Evolutionary conservation across 805 yeast genomes (phyloP).

Genomic region (Teunomyces aglyptinius): DNA sequence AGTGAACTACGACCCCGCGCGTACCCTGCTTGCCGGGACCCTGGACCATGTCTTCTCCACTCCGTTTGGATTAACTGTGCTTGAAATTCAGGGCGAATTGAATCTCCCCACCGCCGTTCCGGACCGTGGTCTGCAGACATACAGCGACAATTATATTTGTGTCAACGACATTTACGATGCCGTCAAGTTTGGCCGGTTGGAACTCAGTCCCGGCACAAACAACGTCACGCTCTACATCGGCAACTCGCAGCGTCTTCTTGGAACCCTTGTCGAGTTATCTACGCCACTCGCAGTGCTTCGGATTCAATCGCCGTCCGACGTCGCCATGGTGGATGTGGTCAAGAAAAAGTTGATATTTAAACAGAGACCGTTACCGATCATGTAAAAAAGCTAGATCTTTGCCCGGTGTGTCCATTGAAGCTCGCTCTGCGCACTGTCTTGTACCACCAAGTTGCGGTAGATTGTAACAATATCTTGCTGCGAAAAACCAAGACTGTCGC

Average conservation of each 20-base stretch:
- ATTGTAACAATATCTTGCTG: conserved; percentile 41
- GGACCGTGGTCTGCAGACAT: too few relatives aligned
- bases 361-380: conserved; percentile 73
- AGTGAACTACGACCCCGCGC: conserved; percentile 8
- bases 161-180: conserved; percentile 36
- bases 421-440: conserved; percentile 11
- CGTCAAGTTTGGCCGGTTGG: conserved; percentile 50
- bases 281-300: conserved; percentile 65
- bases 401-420: conserved; percentile 7
- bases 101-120: conserved; percentile 35
- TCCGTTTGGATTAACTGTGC: conserved; percentile 54
- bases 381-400: conserved; percentile 38
- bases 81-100: conserved; percentile 76
- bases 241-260: conserved; percentile 66
- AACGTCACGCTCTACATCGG: conserved; percentile 63
- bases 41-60: conserved; percentile 40
- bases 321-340: conserved; percentile 60
- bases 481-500: conserved; percentile 40
- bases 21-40: neutral
- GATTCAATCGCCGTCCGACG: conserved; percentile 20
- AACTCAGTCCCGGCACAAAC: conserved; percentile 38
- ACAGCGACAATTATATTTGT: too few relatives aligned
- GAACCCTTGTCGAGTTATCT: conserved; percentile 55
- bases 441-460: conserved; percentile 24
- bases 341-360: conserved; percentile 58